Evolutionary conservation across 1,139 yeast species (phyloP).

Genomic region (Blastobotrys capitulatus): DNA sequence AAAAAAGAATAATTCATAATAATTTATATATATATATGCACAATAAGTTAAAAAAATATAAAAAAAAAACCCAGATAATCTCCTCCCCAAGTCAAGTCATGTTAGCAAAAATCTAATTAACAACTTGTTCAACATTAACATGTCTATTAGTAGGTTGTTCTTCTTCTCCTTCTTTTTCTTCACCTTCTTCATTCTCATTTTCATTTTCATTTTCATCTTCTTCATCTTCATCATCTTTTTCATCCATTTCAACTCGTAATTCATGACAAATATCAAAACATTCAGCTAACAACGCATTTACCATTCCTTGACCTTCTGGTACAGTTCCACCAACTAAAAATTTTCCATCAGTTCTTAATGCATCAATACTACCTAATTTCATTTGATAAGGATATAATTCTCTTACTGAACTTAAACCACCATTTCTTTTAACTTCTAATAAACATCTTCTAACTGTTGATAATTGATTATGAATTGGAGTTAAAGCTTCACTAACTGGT

Average conservation of each 20-base stretch:
- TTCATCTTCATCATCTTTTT: constrained; percentile 33
- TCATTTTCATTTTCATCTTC: neutral
- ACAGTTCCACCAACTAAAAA: constrained; percentile 80
- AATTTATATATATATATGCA: too few species aligned
- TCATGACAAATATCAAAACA: constrained; percentile 93
- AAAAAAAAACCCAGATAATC: too few species aligned
- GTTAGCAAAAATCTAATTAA: neutral
- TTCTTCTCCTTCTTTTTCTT: neutral
- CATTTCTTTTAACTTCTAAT: constrained; percentile 83
- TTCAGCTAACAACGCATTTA: constrained; percentile 84
- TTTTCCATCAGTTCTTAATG: constrained; percentile 82
- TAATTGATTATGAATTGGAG: constrained; percentile 88
- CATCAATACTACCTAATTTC: constrained; percentile 85
- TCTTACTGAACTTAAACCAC: constrained; percentile 79
- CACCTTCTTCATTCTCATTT: neutral
- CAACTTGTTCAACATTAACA: neutral
- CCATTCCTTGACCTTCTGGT: constrained; percentile 96
- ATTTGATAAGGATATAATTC: constrained; percentile 94
- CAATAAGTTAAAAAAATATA: too few species aligned
- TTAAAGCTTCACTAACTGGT: constrained; percentile 90
- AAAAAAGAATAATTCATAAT: too few species aligned
- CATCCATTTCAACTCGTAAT: constrained; percentile 81
- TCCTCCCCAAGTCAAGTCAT: too few species aligned
- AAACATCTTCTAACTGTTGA: constrained; percentile 86
- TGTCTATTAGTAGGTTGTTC: neutral